Evolutionary conservation across 2,329 filamentous ascomycete species (phyloP), one percentile per base, ranked within the genome.

Genomic region (Fusarium tupiense): DNA sequence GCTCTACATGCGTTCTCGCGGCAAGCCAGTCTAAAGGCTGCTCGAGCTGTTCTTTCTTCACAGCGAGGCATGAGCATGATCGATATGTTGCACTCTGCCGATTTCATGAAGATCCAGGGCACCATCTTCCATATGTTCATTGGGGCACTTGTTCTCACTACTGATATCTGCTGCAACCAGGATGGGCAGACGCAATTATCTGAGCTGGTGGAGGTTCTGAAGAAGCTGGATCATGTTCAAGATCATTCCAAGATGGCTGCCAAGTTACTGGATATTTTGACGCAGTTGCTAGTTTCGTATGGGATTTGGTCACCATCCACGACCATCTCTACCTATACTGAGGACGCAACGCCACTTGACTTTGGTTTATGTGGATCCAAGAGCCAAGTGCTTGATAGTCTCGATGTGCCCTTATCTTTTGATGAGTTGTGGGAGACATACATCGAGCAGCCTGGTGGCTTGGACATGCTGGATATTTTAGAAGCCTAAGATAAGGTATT

Each of bases 51-150:
- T 3, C 31, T 62, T 6, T 46, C 38, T 24, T 26, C 47, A 2
- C 60, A 62, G 26, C 26, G 60, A 22, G 60, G 16, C 7, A 62
- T 62, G 60, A 26, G 14, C 20, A 16, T 26, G n/a, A 7, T 12
- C 4, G 12, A 38, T 5, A 31, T 56, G 20, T 17, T 20, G 8
- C 49, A 62, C 31, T 56, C 49, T 19, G 60, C 60, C 9, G 60
- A 62, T 20, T 62, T 56, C 20, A 62, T 62, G 60, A 56, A 62
- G 8, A 44, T 56, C 2, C 49, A 62, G 16, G 60, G 60, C 19
- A 62, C 60, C 8, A 43, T 62, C 5, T 56, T 56, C n/a, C 60
- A 62, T 24, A 56, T 62, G 49, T 62, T 62, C 8, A 29, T 62
- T 1, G 60, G 60, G 5, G 60, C 60, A 11, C 50, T 62, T 43